phyloP scores from a whole-genome alignment of 1,284 basidiomycete species.

The Meripilus lineatus region DNA sequence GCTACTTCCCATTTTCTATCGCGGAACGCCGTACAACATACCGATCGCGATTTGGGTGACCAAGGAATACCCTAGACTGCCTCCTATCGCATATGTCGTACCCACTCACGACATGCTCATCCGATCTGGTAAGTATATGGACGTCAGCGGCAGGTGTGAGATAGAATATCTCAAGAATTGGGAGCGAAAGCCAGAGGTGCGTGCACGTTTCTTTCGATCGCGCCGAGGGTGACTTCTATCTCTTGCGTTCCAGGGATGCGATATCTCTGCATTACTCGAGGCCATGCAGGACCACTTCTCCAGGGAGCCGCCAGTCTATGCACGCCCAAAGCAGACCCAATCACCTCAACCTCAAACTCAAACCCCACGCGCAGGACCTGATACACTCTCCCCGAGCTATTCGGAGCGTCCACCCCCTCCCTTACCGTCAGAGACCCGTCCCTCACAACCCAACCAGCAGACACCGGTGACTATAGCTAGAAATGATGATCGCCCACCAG shows the following conservation, averaged over 20 bases:
- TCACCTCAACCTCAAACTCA: conserved; percentile 17
- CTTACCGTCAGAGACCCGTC: conserved; percentile 17
- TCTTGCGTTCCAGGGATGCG: conserved; percentile 52
- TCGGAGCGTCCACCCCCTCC: conserved; percentile 28
- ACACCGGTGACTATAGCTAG: conserved; percentile 13
- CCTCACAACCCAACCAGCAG: conserved; percentile 19
- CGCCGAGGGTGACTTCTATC: conserved; percentile 14
- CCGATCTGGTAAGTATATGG: conserved; percentile 70
- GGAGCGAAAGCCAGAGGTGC: conserved; percentile 82
- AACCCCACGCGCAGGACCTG: conserved; percentile 16
- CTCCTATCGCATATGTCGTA: conserved; percentile 91
- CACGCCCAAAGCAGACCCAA: conserved; percentile 55
- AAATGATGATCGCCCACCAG: conserved; percentile 33
- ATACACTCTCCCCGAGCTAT: conserved; percentile 23
- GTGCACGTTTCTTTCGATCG: conserved; percentile 20
- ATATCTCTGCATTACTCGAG: conserved; percentile 60
- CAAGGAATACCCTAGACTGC: conserved; percentile 72
- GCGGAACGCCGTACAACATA: conserved; percentile 84
- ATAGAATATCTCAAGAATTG: conserved; percentile 73
- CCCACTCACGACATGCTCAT: conserved; percentile 94
- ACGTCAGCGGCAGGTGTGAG: conserved; percentile 76
- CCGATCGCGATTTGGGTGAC: conserved; percentile 89
- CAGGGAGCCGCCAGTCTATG: conserved; percentile 84
- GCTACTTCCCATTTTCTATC: conserved; percentile 83
- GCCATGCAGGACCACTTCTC: conserved; percentile 82